Evolutionary conservation across 768 basidiomycete species (phyloP).

Genomic region (Psilocybe subaeruginosa): DNA sequence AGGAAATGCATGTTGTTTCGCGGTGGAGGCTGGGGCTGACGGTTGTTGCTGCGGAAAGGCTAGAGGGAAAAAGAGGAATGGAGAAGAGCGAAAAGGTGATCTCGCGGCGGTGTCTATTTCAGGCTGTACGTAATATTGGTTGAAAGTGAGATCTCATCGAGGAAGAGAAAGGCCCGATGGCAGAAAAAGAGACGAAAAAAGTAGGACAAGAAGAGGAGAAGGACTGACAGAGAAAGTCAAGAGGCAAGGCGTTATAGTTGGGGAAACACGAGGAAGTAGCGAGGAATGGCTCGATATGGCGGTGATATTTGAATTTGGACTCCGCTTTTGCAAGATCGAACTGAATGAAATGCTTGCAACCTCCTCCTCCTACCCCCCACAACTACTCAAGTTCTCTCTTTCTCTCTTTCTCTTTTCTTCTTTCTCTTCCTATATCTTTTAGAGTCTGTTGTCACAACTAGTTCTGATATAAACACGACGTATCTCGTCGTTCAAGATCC

Average conservation of each 20-base stretch:
- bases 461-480: not conserved
- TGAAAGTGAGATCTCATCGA: constrained; percentile 10
- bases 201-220: constrained; percentile 6
- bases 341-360: constrained; percentile 10
- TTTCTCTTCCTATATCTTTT: not conserved
- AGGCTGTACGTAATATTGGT: not conserved
- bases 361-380: constrained; percentile 23
- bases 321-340: constrained; percentile 38
- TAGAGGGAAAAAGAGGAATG: not conserved
- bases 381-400: constrained; percentile 12
- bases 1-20: constrained; percentile 7
- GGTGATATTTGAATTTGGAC: constrained; percentile 28
- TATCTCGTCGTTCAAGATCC: constrained; percentile 46
- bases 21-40: not conserved
- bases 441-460: not conserved
- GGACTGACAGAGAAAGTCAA: constrained; percentile 1
- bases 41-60: not conserved
- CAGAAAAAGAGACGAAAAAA: constrained; percentile 6
- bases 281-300: constrained; percentile 30
- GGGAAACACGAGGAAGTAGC: constrained; percentile 11
- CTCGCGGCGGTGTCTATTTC: constrained; percentile 8
- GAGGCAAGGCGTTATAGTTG: not conserved
- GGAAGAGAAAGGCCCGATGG: constrained; percentile 7
- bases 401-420: not conserved
- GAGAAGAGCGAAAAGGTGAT: not conserved